Base-by-base conservation (phyloP, 345 rosid genomes). In the Raphanus sativus region DNA sequence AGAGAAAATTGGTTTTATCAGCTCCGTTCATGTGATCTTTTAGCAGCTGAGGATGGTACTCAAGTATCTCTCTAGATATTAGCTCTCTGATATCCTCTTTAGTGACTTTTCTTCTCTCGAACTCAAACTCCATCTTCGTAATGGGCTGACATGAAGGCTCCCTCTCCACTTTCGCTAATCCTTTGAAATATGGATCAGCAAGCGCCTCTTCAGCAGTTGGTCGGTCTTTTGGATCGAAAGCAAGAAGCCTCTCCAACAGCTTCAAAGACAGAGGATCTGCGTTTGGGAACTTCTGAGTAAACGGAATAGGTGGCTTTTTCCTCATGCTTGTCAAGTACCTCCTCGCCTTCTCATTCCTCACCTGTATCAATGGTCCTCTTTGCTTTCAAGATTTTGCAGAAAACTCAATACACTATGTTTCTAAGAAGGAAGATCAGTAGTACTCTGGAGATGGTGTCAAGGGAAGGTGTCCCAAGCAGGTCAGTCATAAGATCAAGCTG, bases 401-500 rank as follows among this genome's bases (percentile, higher is more conserved):
- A 34, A 68, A 68, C 61, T 52, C 15, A 69, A 13, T 29, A 26
- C 40, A 62, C 21, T 55, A 6, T 0, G 13, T 79, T 79, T 32
- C 64, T 54, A 52, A 5, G 12, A 63, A 63, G 55, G 62, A 63
- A 38, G 45, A 73, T 56, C 28, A 80, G 10, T 86, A 80, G 10
- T 86, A 94, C 98, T 85, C 87, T 84, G 10, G 94, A 90, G 80
- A 94, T 91, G 61, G 98, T 91, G 77, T 94, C 98, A 34, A 94
- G 70, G 21, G 94, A 87, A 71, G 98, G 97, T 30, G 97, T 94
- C 59, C 98, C 98, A 15, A 94, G 97, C 67, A 94, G 85, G 86
- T 94, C 98, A 7, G 98, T 94, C 92, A 94, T 94, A 69, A 94
- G 85, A 82, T 94, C 98, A 62, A 94, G 86, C 86, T 91, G 98